Evolutionary conservation across 179 eudicot genomes (phyloP).

Genomic region (Actinidia arguta): DNA sequence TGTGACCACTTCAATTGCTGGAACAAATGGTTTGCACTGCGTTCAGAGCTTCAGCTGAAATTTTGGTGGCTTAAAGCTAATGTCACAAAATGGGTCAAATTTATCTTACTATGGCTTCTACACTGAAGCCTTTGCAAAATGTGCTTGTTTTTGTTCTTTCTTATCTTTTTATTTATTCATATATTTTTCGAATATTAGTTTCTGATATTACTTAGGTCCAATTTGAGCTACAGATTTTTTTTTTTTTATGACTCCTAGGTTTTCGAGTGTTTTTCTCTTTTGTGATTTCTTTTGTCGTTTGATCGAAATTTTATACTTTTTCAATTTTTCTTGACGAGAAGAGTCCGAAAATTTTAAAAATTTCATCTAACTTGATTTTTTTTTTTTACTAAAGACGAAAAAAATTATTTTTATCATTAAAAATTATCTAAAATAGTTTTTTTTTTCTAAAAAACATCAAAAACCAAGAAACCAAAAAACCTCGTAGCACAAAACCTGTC

Average conservation of each 20-base stretch:
- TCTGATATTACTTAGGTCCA: neutral
- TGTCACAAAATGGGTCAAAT: constrained; percentile 78
- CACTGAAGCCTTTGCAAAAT: constrained; percentile 79
- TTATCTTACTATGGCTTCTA: constrained; percentile 74
- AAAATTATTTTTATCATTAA: too few species aligned
- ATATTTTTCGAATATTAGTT: neutral
- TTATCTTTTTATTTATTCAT: neutral
- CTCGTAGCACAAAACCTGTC: neutral
- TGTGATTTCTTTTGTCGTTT: too few species aligned
- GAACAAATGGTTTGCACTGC: constrained; percentile 98
- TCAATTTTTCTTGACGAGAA: too few species aligned
- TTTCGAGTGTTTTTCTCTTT: too few species aligned
- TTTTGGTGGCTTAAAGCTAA: constrained; percentile 72
- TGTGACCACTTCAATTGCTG: constrained; percentile 84
- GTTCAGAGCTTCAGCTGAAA: constrained; percentile 84
- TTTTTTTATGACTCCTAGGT: too few species aligned
- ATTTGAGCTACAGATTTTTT: neutral
- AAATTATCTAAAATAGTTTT: too few species aligned
- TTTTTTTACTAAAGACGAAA: too few species aligned
- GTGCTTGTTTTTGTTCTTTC: constrained; percentile 8
- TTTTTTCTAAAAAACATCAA: too few species aligned
- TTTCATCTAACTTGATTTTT: too few species aligned
- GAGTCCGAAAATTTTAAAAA: too few species aligned
- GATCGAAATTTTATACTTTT: too few species aligned
- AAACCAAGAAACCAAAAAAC: too few species aligned